A percentile compares a stretch with the other conserved stretches of the same genome.
Evolutionary conservation across 345 rosid species (phyloP).

Genomic region (Gossypium mustelinum): DNA sequence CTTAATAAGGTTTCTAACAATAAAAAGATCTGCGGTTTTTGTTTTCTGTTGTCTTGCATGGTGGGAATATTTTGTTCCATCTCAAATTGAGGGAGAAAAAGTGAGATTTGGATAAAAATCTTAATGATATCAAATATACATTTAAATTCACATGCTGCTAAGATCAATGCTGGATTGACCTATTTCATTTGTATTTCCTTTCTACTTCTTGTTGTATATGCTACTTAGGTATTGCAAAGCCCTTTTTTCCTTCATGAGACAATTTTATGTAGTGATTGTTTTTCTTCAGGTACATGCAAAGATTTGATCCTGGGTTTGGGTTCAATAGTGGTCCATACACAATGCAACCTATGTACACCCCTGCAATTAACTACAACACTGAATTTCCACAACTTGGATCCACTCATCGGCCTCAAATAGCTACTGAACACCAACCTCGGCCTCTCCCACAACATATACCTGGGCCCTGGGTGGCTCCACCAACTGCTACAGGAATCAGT

Average conservation of each 20-base stretch:
- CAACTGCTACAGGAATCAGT: slow-evolving; percentile 50
- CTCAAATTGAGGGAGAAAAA: background rate
- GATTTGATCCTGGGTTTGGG: slow-evolving; percentile 83
- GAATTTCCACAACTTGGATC: slow-evolving; percentile 82
- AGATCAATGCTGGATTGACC: background rate
- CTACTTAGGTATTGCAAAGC: background rate
- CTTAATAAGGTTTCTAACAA: background rate
- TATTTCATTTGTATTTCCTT: background rate
- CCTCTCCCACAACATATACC: slow-evolving; percentile 57
- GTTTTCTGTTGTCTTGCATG: background rate
- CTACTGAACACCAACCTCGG: slow-evolving; percentile 54
- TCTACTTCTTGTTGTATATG: background rate
- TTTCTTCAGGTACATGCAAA: slow-evolving; percentile 55
- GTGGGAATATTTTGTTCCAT: background rate
- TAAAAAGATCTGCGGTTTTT: background rate
- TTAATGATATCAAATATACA: background rate
- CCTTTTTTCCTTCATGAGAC: background rate
- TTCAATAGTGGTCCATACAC: slow-evolving; percentile 56
- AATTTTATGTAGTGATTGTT: slow-evolving; percentile 8
- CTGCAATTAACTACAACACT: slow-evolving; percentile 72
- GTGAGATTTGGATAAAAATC: background rate
- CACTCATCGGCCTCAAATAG: slow-evolving; percentile 48
- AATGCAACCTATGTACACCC: slow-evolving; percentile 61
- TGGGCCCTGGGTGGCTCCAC: slow-evolving; percentile 48
- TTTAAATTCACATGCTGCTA: background rate